Conservation (phyloP, 139 green algal species). For the Picochlorum sp. region DNA sequence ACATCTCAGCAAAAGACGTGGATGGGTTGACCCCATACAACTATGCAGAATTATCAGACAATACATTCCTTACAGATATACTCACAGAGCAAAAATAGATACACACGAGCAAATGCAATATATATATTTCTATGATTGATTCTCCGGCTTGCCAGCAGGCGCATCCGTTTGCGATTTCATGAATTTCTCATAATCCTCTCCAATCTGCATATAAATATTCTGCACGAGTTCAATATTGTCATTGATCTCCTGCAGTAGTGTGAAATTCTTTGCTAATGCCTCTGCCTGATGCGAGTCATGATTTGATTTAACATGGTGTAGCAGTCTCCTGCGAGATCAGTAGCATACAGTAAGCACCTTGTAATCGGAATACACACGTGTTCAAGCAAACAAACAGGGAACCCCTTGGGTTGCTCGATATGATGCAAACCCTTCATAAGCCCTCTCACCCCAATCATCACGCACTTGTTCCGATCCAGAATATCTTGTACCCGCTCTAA, state of each 20-base stretch:
- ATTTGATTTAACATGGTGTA: constrained; percentile 52
- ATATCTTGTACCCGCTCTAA: constrained; percentile 36
- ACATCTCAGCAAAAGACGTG: background rate
- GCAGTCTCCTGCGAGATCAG: constrained; percentile 32
- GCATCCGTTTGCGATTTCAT: constrained; percentile 2
- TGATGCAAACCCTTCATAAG: background rate
- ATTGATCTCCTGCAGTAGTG: constrained; percentile 13
- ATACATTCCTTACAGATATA: constrained; percentile 5
- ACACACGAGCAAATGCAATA: too few species aligned
- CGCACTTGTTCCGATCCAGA: constrained; percentile 47
- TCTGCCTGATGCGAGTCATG: constrained; percentile 40
- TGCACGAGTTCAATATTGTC: constrained; percentile 11
- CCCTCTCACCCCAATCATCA: background rate
- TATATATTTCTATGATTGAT: background rate
- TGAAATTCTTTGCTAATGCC: constrained; percentile 40
- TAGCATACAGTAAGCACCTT: background rate
- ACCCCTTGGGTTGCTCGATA: background rate
- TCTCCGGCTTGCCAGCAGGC: background rate
- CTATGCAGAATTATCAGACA: constrained; percentile 44
- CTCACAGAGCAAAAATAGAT: too few species aligned
- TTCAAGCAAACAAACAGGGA: too few species aligned
- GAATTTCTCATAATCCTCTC: constrained; percentile 8
- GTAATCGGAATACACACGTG: too few species aligned
- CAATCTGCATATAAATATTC: constrained; percentile 6
- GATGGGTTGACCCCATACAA: constrained; percentile 48